phyloP scores from a whole-genome alignment of 345 rosid genomes.

The Pugionium cornutum region DNA sequence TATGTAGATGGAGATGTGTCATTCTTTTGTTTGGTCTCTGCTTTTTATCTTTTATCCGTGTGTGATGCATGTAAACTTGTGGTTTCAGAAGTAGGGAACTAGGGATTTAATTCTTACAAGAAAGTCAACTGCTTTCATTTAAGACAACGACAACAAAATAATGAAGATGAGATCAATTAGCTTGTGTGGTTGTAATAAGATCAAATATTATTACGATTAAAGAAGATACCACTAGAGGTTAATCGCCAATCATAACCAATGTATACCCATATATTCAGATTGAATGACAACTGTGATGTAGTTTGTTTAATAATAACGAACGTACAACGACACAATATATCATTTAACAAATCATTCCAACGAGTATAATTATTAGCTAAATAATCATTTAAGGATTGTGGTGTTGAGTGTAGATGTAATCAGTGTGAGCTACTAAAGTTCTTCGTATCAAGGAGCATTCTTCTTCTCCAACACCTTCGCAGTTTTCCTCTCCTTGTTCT shows the following conservation, averaged over 20 bases:
- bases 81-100: not conserved
- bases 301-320: conserved; percentile 3
- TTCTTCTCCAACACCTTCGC: conserved; percentile 56
- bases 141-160: not conserved
- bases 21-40: conserved; percentile 19
- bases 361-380: not conserved
- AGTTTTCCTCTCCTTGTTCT: conserved; percentile 37
- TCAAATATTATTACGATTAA: not conserved
- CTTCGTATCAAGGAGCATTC: conserved; percentile 54
- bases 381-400: conserved; percentile 32
- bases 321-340: conserved; percentile 7
- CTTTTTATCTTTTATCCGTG: conserved; percentile 29
- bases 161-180: conserved; percentile 1
- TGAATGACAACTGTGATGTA: conserved; percentile 6
- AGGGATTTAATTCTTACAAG: conserved; percentile 6
- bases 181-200: conserved; percentile 17
- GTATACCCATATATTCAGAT: not conserved
- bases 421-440: conserved; percentile 52
- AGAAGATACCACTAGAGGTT: not conserved
- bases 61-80: not conserved
- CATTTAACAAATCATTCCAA: not conserved
- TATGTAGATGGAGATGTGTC: conserved; percentile 10
- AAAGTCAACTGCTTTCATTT: conserved; percentile 31
- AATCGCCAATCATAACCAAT: not conserved
- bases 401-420: conserved; percentile 55